Conservation (phyloP, 805 yeast species). For the Zygoascus ofunaensis region DNA sequence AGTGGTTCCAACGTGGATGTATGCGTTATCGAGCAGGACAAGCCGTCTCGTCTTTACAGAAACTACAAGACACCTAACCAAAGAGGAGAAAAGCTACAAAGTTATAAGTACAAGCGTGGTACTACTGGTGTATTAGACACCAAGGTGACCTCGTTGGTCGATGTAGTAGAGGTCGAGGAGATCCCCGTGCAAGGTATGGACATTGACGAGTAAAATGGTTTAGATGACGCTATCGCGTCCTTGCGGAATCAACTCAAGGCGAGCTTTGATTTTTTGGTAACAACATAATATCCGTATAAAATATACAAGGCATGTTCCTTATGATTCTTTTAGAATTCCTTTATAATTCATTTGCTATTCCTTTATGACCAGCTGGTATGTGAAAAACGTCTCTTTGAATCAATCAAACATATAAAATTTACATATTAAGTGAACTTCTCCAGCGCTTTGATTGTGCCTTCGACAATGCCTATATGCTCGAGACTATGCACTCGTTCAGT, state of each 20-base stretch:
- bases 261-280: no score
- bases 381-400: not conserved
- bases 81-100: conserved; percentile 69
- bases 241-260: no score
- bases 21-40: conserved; percentile 91
- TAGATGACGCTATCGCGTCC: no score
- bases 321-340: no score
- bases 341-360: no score
- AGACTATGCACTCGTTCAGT: conserved; percentile 71
- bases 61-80: conserved; percentile 87
- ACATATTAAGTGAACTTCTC: conserved; percentile 20
- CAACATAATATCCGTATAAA: not conserved
- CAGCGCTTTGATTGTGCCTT: conserved; percentile 68
- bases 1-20: conserved; percentile 97
- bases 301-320: not conserved
- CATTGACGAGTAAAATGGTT: conserved; percentile 23
- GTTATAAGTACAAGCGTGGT: conserved; percentile 82
- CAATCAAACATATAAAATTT: not conserved
- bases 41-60: conserved; percentile 64
- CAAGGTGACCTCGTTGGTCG: conserved; percentile 54
- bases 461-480: conserved; percentile 90
- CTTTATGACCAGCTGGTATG: no score
- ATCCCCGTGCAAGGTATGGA: conserved; percentile 40
- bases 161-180: conserved; percentile 49
- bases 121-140: conserved; percentile 82